Evolutionary conservation across 306 rosid species (phyloP), one percentile per base, ranked within the genome.

Genomic region (Myrica gale): DNA sequence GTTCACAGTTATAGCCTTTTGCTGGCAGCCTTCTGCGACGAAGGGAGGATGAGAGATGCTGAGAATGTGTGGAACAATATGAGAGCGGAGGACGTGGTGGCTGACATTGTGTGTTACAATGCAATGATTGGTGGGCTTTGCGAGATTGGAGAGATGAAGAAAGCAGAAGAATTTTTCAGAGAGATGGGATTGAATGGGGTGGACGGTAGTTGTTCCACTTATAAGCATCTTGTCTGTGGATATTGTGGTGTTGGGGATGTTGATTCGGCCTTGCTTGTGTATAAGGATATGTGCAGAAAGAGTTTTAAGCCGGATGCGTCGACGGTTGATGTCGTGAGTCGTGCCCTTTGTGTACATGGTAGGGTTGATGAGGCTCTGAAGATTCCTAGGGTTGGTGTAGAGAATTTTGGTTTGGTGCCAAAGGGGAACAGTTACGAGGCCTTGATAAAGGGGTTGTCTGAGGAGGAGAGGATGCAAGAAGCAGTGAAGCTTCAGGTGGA

Each of bases 51-150:
- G 84, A 82, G 53, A n/a, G 82, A 87, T 51, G 90, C 86, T 41
- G 85, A 85, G 55, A 73, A 81, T 69, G 75, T 89, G 61, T 90
- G 98, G 96, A 73, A 55, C 20, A 89, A 85, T 76, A 89, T 94
- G 95, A 85, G 70, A 48, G 70, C 52, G 37, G 74, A 81, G 50
- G 77, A 76, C 52, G 73, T 92, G 71, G 88, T 85, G 74, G 82
- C 87, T 73, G 97, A 91, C 85, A 87, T 69, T 39, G 76, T 89
- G 79, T 74, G 85, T 72, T 92, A 89, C 46, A 90, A 94, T 69
- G 89, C 92, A 41, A 81, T 94, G n/a, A 87, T 94, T 76, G 92
- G 90, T 42, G 97, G 95, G 67, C 89, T 89, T 87, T 89, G 97
- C 79, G 82, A 80, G 79, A 74, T 75, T 56, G 92, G 96, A 72